Conservation (phyloP, 192 early-diverging fungal genomes). For the Rhizophagus clarus region DNA sequence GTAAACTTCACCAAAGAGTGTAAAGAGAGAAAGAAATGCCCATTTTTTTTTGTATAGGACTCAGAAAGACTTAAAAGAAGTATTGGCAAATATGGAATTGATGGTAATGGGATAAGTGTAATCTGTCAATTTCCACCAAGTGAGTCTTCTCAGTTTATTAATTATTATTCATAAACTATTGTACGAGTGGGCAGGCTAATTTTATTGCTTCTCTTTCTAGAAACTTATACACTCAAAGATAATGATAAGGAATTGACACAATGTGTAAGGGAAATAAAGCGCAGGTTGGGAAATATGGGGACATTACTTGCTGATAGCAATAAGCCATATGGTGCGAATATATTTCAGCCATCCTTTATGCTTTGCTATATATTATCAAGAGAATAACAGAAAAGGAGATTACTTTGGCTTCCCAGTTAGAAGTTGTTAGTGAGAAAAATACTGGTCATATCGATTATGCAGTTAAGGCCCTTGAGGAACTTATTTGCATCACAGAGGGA, state of each 20-base stretch:
- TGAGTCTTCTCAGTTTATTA: not conserved
- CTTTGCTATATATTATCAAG: not conserved
- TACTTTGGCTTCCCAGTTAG: not conserved
- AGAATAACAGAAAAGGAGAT: not conserved
- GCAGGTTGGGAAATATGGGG: not conserved
- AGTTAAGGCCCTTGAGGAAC: not conserved
- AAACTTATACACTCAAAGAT: not conserved
- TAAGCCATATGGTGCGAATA: slow-evolving; percentile 7
- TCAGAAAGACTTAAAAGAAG: too few species aligned
- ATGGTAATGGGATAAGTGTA: too few species aligned
- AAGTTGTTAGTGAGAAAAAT: slow-evolving; percentile 9
- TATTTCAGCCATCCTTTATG: slow-evolving; percentile 8
- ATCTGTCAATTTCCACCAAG: not conserved
- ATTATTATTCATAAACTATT: too few species aligned
- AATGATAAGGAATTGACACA: not conserved
- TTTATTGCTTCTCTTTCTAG: not conserved
- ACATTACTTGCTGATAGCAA: slow-evolving; percentile 5
- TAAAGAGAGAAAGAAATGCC: too few species aligned
- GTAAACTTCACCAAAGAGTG: too few species aligned
- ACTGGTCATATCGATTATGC: slow-evolving; percentile 15
- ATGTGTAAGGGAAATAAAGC: not conserved
- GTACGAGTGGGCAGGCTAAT: too few species aligned
- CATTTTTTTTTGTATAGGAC: too few species aligned
- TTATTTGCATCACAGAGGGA: slow-evolving; percentile 2
- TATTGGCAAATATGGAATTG: too few species aligned